These are phyloP conservation scores for Trypanosoma boissoni DNA, from an alignment of 208 protist genomes.

Conservation along the genomic window DNA sequence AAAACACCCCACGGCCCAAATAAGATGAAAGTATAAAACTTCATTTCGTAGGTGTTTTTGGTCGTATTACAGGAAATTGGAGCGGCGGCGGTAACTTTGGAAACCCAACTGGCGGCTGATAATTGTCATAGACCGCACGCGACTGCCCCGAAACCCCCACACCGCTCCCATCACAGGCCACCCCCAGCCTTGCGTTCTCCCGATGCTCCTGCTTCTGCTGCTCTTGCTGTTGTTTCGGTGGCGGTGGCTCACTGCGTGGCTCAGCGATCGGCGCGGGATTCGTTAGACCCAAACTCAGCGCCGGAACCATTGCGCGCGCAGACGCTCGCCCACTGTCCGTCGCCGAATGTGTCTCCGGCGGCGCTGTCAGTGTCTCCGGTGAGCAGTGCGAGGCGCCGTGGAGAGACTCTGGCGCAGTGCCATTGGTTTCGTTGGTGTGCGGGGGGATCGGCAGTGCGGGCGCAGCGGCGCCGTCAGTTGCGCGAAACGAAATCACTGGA, in stretches of 20 bases:
- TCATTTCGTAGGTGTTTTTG: conserved; percentile 10
- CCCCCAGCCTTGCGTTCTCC: too few species aligned
- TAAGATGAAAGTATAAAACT: not conserved
- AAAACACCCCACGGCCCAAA: not conserved
- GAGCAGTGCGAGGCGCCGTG: too few species aligned
- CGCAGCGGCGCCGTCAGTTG: not conserved
- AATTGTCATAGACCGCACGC: not conserved
- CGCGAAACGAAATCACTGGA: too few species aligned
- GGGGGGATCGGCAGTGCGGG: not conserved
- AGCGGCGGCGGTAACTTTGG: conserved; percentile 51
- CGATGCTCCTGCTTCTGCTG: too few species aligned
- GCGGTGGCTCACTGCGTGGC: not conserved
- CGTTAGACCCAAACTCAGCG: too few species aligned
- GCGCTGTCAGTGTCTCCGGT: too few species aligned
- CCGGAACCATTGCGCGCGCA: too few species aligned
- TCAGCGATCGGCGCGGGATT: not conserved
- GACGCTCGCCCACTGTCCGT: too few species aligned
- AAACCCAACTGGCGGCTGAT: not conserved
- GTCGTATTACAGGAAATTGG: conserved; percentile 46
- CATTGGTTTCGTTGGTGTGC: too few species aligned
- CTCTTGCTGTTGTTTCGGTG: conserved; percentile 8
- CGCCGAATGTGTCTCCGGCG: too few species aligned
- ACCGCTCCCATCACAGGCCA: not conserved
- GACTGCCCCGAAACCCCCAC: not conserved
- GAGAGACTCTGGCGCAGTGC: too few species aligned